Conservation (phyloP, 352 stramenopile genomes). For the Thalassiosira delicatula region DNA sequence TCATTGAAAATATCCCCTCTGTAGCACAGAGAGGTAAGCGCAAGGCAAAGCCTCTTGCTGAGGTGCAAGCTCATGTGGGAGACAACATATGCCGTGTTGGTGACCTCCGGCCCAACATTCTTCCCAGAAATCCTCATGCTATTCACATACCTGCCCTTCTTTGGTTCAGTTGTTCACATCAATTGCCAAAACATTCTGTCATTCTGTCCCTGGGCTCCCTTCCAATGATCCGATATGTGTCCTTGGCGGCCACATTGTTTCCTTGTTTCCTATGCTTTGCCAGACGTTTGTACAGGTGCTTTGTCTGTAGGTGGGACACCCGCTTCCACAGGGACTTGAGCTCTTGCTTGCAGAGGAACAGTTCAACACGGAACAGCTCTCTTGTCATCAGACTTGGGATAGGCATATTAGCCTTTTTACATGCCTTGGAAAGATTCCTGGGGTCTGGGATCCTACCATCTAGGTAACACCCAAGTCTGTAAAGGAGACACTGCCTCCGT, state of each 20-base stretch:
- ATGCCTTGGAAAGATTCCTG: slow-evolving; percentile 5
- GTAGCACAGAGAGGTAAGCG: neutral
- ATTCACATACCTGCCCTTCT: neutral
- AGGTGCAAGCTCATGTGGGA: neutral
- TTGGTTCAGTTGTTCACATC: neutral
- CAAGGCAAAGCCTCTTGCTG: neutral
- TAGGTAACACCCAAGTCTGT: neutral
- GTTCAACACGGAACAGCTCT: neutral
- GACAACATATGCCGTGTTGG: no score
- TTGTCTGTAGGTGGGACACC: neutral
- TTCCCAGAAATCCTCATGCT: neutral
- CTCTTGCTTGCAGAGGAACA: slow-evolving; percentile 1
- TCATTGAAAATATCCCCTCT: neutral
- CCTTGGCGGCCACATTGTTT: neutral
- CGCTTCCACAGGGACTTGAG: neutral
- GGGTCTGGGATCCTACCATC: slow-evolving; percentile 1
- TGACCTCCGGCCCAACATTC: neutral
- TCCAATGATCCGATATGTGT: neutral
- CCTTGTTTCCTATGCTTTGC: neutral
- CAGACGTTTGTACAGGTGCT: slow-evolving; percentile 1
- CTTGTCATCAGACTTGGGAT: neutral
- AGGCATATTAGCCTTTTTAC: neutral
- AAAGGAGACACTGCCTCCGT: neutral
- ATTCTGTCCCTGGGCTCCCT: neutral
- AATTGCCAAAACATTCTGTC: no score